Evolutionary conservation across 345 rosid species (phyloP), one percentile per base, ranked within the genome.

Genomic region (Lepidium didymum): DNA sequence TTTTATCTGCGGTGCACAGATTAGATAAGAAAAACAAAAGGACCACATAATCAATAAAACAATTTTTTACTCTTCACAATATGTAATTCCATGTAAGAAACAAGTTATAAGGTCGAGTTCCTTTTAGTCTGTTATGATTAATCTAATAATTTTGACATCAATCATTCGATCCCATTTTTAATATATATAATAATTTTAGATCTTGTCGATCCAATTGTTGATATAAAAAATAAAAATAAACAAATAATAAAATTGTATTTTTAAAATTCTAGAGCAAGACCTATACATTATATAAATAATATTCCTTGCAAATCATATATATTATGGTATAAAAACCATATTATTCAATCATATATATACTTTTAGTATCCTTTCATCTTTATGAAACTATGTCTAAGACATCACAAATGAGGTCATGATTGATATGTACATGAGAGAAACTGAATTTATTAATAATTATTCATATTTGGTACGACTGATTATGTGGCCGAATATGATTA

Each of bases 1-100:
- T 42, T 51, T 67, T 34, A 49, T 58, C 60, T 66, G 33, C 16
- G 72, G 54, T 73, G 67, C 58, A 53, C 58, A 53, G 66, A 58
- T 58, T 47, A 73, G 77, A 34, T 42, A 15, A 58, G 25, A 50
- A 58, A 58, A 21, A 57, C 9, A 35, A 38, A 21, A 71, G 77
- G 67, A 58, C 77, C 77, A 73, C 72, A 25, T 13, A 47, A 46
- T 56, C 70, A 72, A 55, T 46, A 41, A 33, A 34, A 21, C 56
- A 58, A 56, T 29, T 7, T 54, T 65, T 65, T 6, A 57, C 77
- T 41, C 21, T 65, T 50, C 31, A 19, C 9, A 31, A 36, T 14
- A 46, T 35, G 55, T 2, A 27, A 27, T 67, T 23, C 16, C 11
- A 69, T 37, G 25, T 12, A 40, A 59, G 3, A 23, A 23, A 23